Evolutionary conservation across 2,329 filamentous ascomycete species (phyloP).

Genomic region (Fusarium sp.): DNA sequence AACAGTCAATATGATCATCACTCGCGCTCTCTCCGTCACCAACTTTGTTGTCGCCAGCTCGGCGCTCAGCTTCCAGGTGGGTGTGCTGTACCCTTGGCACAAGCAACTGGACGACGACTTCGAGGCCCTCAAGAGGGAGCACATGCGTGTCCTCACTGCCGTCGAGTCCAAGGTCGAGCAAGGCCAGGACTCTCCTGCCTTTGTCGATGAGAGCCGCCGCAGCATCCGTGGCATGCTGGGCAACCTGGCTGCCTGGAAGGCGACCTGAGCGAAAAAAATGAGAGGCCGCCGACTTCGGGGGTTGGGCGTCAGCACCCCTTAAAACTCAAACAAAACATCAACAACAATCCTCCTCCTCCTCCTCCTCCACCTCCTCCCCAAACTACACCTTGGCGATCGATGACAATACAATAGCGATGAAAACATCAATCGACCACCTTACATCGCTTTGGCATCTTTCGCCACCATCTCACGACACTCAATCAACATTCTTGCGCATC

Average conservation of each 20-base stretch:
- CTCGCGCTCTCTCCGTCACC: conserved; percentile 45
- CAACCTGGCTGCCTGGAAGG: conserved; percentile 35
- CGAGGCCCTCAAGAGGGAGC: conserved; percentile 45
- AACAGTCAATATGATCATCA: conserved; percentile 40
- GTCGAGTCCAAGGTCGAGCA: conserved; percentile 25
- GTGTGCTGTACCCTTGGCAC: conserved; percentile 79
- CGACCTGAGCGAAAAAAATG: conserved; percentile 18
- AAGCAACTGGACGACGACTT: conserved; percentile 73
- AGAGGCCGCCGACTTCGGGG: conserved; percentile 32
- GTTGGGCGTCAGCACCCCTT: not conserved
- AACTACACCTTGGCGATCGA: not conserved
- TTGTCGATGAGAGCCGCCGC: conserved; percentile 32
- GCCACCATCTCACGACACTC: conserved; percentile 1
- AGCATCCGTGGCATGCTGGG: conserved; percentile 28
- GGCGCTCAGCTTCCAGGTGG: conserved; percentile 75
- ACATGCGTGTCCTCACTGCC: conserved; percentile 36
- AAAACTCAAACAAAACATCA: not conserved
- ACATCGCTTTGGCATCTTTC: not conserved
- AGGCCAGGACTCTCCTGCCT: conserved; percentile 13
- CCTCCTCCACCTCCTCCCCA: not conserved
- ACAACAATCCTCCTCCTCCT: not conserved
- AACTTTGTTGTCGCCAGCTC: conserved; percentile 74
- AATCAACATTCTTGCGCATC: conserved; percentile 13
- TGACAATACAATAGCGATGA: conserved; percentile 2
- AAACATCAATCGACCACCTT: not conserved